Evolutionary conservation across 2,329 filamentous ascomycete species (phyloP).

Genomic region (Trichoderma sp.): DNA sequence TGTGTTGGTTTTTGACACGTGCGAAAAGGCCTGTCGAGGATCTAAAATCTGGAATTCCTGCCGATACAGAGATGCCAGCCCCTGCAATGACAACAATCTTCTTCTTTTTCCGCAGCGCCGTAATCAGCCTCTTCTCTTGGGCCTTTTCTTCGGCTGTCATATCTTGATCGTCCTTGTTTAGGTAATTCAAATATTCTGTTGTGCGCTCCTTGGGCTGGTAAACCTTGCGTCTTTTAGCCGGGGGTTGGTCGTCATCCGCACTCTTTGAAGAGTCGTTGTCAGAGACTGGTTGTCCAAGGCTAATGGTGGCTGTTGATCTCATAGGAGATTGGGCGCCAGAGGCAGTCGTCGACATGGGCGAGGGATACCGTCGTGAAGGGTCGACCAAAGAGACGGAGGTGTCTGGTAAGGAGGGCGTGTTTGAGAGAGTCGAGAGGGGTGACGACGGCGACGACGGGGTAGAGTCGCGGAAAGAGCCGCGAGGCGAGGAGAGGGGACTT

Average conservation of each 20-base stretch:
- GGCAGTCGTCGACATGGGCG: conserved; percentile 51
- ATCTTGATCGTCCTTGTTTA: conserved; percentile 58
- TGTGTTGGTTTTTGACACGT: conserved; percentile 81
- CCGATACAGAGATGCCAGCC: conserved; percentile 94
- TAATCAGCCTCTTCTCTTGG: conserved; percentile 72
- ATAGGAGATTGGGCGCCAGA: conserved; percentile 58
- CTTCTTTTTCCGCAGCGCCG: conserved; percentile 81
- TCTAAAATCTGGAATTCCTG: conserved; percentile 95
- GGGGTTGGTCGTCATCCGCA: conserved; percentile 62
- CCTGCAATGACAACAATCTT: conserved; percentile 97
- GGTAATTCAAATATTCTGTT: conserved; percentile 75
- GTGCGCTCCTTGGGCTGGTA: conserved; percentile 66
- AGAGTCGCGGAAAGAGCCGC: conserved; percentile 42
- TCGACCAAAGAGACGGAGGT: conserved; percentile 48
- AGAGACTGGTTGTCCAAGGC: conserved; percentile 32
- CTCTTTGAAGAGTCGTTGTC: conserved; percentile 38
- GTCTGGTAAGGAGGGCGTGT: conserved; percentile 56
- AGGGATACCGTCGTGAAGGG: conserved; percentile 54
- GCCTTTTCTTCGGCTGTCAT: conserved; percentile 48
- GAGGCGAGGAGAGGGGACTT: conserved; percentile 38
- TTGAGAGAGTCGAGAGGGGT: conserved; percentile 58
- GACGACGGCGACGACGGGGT: conserved; percentile 52
- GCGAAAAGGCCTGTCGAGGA: conserved; percentile 89
- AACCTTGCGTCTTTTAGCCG: conserved; percentile 75
- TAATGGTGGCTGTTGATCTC: conserved; percentile 47